Base-by-base conservation (phyloP, 176 grass and related monocot species). In the Areca catechu region DNA sequence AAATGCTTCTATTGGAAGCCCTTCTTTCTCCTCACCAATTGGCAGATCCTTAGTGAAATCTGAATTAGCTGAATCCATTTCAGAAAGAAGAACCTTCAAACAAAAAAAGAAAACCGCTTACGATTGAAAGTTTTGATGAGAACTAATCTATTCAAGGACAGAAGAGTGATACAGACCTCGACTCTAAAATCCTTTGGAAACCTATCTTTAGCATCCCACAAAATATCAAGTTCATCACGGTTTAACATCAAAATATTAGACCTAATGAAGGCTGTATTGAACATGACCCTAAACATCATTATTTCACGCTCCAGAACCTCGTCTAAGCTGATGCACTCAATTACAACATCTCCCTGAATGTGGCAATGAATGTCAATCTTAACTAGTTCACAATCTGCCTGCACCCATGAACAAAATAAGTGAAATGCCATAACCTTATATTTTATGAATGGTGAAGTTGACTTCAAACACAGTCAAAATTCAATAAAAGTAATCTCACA, bases 231-330 rank as follows among this genome's bases (percentile, higher is more conserved):
- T 69, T 90, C 77, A 82, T 97, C 86, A 63, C 83, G 87, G 65
- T 97, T 90, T 51, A 97, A 76, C 80, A 91, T 97, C 54, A 97
- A 78, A 79, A 97, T 97, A 57, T 97, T 97, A 58, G 93, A 97
- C 61, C 93, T 83, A 60, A 97, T 91, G 51, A 97, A 97, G 23
- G 87, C 80, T 53, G 93, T 85, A 79, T 91, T 97, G 78, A 97
- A 97, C 93, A 97, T 92, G 22, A 97, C 83, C 61, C 93, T 77
- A 29, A 97, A 97, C 81, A 97, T 97, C 83, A 97, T 97, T 66
- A 85, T 78, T 76, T 97, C 93, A 15, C 48, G 77, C 48, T 80
- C 76, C 48, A 88, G 72, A 53, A 80, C 81, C 7, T 68, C 83
- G 60, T 97, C 93, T 71, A 85, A 62, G 72, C 71, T 80, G 76